Evolutionary conservation across 129 eudicot genomes (phyloP).

Genomic region (Flaveria sonorensis): DNA sequence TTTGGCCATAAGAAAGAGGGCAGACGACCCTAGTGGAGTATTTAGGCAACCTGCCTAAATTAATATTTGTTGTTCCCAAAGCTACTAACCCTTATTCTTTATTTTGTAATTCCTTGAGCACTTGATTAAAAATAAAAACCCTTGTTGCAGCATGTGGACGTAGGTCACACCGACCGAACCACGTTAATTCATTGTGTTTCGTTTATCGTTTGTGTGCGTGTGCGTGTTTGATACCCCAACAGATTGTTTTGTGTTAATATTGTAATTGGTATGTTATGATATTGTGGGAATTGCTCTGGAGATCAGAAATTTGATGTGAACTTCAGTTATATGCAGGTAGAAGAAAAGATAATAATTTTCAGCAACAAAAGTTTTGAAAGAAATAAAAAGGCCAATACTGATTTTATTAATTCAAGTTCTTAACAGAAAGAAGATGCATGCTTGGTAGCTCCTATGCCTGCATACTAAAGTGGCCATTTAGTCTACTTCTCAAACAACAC

Average conservation of each 20-base stretch:
- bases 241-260: background rate
- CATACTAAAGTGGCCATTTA: slow-evolving; percentile 1
- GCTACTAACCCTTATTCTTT: too few relatives aligned
- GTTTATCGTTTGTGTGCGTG: too few relatives aligned
- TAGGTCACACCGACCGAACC: too few relatives aligned
- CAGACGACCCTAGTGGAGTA: too few relatives aligned
- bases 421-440: background rate
- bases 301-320: slow-evolving; percentile 10
- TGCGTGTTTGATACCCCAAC: too few relatives aligned
- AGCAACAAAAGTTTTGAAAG: slow-evolving; percentile 2
- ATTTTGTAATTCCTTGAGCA: too few relatives aligned
- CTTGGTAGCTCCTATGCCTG: background rate
- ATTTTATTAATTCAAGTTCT: background rate
- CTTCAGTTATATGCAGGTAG: slow-evolving; percentile 4
- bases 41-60: too few relatives aligned
- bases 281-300: background rate
- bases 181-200: too few relatives aligned
- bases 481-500: slow-evolving; percentile 12
- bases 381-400: background rate
- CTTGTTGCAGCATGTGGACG: too few relatives aligned
- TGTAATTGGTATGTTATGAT: background rate
- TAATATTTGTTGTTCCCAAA: too few relatives aligned
- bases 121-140: too few relatives aligned
- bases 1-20: too few relatives aligned
- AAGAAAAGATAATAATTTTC: background rate